Percentiles rank a stretch among this genome's conserved stretches.
Evolutionary conservation across 2,329 filamentous ascomycete genomes (phyloP).

Genomic region (Calonectria honghensis): DNA sequence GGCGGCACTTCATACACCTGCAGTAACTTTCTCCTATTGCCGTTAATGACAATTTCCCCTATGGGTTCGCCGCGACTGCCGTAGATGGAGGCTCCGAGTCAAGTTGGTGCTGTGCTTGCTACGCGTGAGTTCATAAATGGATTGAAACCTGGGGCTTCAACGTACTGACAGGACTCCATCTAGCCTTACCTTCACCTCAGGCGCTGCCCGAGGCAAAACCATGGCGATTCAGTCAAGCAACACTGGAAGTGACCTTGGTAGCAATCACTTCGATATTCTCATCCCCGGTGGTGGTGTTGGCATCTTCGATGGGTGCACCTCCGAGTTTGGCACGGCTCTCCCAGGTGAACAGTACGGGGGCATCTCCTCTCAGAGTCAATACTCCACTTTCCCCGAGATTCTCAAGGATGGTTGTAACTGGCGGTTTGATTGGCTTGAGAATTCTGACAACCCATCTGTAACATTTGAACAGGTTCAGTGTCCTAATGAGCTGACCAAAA

Average conservation of each 20-base stretch:
- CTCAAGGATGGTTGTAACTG: conserved; percentile 76
- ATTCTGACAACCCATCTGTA: conserved; percentile 74
- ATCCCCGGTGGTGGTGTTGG: conserved; percentile 75
- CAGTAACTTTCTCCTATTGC: conserved; percentile 76
- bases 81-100: conserved; percentile 73
- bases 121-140: conserved; percentile 62
- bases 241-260: conserved; percentile 74
- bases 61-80: conserved; percentile 78
- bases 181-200: conserved; percentile 70
- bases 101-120: conserved; percentile 81
- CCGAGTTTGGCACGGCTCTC: conserved; percentile 65
- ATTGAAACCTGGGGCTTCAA: background rate
- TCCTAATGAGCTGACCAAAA: conserved; percentile 67
- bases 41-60: conserved; percentile 74
- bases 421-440: conserved; percentile 79
- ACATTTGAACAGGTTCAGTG: conserved; percentile 74
- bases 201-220: conserved; percentile 73
- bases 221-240: conserved; percentile 80
- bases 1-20: conserved; percentile 77
- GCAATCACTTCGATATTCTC: conserved; percentile 76
- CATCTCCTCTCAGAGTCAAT: conserved; percentile 69
- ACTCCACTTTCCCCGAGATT: conserved; percentile 70
- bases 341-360: conserved; percentile 77
- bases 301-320: conserved; percentile 71
- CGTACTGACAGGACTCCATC: conserved; percentile 30